Percentiles rank a stretch among this genome's conserved stretches.
phyloP scores from a whole-genome alignment of 768 basidiomycete genomes.

The Gautieria morchelliformis region DNA sequence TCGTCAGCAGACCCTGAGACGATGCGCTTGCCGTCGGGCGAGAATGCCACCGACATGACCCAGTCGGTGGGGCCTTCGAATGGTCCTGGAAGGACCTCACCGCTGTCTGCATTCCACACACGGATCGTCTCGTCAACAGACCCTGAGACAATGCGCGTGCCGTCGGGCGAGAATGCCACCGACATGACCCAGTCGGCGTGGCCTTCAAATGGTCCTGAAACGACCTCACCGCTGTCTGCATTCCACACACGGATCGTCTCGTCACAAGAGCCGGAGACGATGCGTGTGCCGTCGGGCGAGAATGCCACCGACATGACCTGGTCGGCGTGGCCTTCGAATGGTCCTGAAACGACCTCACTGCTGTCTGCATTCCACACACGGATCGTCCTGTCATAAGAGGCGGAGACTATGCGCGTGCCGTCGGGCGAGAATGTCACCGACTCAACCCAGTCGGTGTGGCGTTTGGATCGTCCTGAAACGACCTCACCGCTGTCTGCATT shows the following conservation, averaged over 20 bases:
- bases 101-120: constrained; percentile 1
- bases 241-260: constrained; percentile 19
- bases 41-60: constrained; percentile 17
- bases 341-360: not conserved
- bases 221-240: not conserved
- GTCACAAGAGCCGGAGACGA: constrained; percentile 22
- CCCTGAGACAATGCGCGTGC: constrained; percentile 4
- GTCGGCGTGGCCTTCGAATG: constrained; percentile 12
- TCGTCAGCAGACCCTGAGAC: constrained; percentile 21
- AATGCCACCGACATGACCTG: constrained; percentile 15
- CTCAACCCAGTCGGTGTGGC: not conserved
- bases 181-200: not conserved
- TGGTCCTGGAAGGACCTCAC: not conserved
- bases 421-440: constrained; percentile 7
- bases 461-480: not conserved
- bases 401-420: constrained; percentile 1
- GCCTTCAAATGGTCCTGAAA: not conserved
- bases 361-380: constrained; percentile 1
- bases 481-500: constrained; percentile 3
- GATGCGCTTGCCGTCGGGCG: constrained; percentile 19
- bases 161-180: constrained; percentile 7
- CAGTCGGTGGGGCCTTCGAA: constrained; percentile 12
- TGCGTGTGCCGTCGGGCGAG: constrained; percentile 19
- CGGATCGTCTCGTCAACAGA: not conserved
- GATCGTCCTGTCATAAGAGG: not conserved